Percentiles rank a stretch among this genome's conserved stretches.
Evolutionary conservation across 139 green algal genomes (phyloP).

Genomic region (Zygnema circumcarinatum): DNA sequence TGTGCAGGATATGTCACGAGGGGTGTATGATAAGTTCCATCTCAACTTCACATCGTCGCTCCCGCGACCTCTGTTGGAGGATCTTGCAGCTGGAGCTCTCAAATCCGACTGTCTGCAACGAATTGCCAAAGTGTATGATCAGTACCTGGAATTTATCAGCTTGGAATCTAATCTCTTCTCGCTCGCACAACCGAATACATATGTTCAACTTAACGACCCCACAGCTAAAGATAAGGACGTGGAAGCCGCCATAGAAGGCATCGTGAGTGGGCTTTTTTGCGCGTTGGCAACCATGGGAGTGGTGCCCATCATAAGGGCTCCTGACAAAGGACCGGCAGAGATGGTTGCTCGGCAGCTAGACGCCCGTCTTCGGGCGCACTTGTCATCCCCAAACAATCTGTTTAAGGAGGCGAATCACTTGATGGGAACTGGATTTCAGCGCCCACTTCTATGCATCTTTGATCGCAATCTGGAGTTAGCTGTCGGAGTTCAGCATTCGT

Average conservation of each 20-base stretch:
- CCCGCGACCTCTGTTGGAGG: constrained; percentile 78
- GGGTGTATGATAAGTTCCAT: constrained; percentile 91
- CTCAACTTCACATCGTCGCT: constrained; percentile 90
- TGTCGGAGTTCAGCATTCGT: constrained; percentile 86
- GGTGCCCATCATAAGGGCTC: constrained; percentile 93
- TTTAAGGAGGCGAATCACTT: constrained; percentile 50
- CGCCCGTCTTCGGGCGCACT: constrained; percentile 76
- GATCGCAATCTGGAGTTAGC: constrained; percentile 97
- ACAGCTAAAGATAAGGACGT: constrained; percentile 84
- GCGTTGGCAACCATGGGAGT: constrained; percentile 86
- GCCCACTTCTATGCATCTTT: constrained; percentile 94
- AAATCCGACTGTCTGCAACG: constrained; percentile 64
- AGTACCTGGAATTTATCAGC: constrained; percentile 89
- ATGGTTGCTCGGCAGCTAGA: constrained; percentile 87
- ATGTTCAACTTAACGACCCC: constrained; percentile 93
- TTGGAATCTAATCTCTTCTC: constrained; percentile 90
- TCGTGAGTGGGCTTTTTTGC: constrained; percentile 94
- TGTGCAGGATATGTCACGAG: constrained; percentile 71
- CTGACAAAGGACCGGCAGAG: constrained; percentile 89
- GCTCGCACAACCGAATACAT: constrained; percentile 80
- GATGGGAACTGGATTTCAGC: constrained; percentile 58
- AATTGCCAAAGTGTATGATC: constrained; percentile 77
- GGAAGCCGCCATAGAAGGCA: constrained; percentile 73
- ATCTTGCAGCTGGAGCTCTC: constrained; percentile 69
- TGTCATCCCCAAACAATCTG: constrained; percentile 64